These are phyloP conservation scores for Abelmoschus esculentus DNA, from an alignment of 345 rosid genomes.

Conservation along the genomic window DNA sequence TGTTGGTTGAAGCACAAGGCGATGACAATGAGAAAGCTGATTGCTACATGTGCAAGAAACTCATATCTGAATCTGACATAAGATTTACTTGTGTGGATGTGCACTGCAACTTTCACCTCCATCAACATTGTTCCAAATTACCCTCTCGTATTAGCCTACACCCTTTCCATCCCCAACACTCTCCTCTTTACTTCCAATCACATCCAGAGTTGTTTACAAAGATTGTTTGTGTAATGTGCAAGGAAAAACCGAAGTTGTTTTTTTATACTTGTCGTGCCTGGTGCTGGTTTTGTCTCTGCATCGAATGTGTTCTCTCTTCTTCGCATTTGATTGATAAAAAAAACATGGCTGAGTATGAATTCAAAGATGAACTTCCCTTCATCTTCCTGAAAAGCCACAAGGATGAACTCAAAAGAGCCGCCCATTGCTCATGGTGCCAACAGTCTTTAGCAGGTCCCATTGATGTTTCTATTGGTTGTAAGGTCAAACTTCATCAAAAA, in stretches of 20 bases:
- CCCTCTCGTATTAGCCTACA: neutral
- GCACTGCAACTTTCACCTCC: neutral
- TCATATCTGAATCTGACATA: too few relatives aligned
- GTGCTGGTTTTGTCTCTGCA: neutral
- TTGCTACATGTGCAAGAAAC: too few relatives aligned
- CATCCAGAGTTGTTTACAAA: neutral
- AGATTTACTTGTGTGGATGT: too few relatives aligned
- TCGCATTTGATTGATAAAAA: neutral
- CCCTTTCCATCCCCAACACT: neutral
- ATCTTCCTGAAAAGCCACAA: neutral
- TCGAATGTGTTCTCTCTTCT: neutral
- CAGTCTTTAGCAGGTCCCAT: neutral
- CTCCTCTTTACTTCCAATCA: neutral
- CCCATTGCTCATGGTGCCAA: neutral
- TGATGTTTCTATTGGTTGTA: neutral
- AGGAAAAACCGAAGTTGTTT: neutral
- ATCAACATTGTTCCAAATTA: neutral
- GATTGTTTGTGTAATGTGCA: neutral
- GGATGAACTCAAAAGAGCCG: neutral
- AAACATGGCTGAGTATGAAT: too few relatives aligned
- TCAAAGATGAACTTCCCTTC: neutral
- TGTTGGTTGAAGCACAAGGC: too few relatives aligned
- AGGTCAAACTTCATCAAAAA: neutral
- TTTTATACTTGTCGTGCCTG: slow-evolving; percentile 14
- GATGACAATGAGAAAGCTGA: too few relatives aligned